A percentile compares a stretch with the other conserved stretches of the same genome.
Evolutionary conservation across 2,329 filamentous ascomycete genomes (phyloP).

Genomic region (Blumeria graminis): DNA sequence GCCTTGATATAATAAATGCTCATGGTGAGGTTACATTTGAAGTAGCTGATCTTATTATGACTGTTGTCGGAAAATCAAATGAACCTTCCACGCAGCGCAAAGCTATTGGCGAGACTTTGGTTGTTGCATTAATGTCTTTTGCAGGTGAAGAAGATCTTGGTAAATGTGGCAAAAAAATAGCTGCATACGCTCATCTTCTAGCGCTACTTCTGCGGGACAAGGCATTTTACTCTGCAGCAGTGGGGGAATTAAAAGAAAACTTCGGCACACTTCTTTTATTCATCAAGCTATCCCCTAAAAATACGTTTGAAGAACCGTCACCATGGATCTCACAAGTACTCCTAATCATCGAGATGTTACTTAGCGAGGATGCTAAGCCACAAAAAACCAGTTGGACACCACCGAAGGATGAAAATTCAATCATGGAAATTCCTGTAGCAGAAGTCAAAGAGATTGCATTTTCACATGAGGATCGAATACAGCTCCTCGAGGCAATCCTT

Average conservation of each 20-base stretch:
- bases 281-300: conserved; percentile 43
- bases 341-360: conserved; percentile 66
- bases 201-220: conserved; percentile 68
- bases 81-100: conserved; percentile 32
- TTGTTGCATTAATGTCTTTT: conserved; percentile 57
- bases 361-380: conserved; percentile 76
- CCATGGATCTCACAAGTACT: conserved; percentile 84
- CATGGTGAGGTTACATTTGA: conserved; percentile 81
- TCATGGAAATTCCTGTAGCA: conserved; percentile 29
- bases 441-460: conserved; percentile 37
- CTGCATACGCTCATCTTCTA: conserved; percentile 77
- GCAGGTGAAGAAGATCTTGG: conserved; percentile 31
- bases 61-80: conserved; percentile 36
- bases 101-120: conserved; percentile 61
- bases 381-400: conserved; percentile 45
- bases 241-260: conserved; percentile 52
- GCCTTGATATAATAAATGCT: conserved; percentile 67
- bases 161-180: conserved; percentile 36
- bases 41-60: conserved; percentile 62
- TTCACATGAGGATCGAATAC: conserved; percentile 36
- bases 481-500: conserved; percentile 53
- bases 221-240: conserved; percentile 53
- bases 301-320: conserved; percentile 52
- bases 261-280: conserved; percentile 57
- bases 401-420: conserved; percentile 25